Percentiles rank a stretch among this genome's conserved stretches.
Conservation (phyloP, 2,329 filamentous ascomycete species). For the Penicillium oxalicum region DNA sequence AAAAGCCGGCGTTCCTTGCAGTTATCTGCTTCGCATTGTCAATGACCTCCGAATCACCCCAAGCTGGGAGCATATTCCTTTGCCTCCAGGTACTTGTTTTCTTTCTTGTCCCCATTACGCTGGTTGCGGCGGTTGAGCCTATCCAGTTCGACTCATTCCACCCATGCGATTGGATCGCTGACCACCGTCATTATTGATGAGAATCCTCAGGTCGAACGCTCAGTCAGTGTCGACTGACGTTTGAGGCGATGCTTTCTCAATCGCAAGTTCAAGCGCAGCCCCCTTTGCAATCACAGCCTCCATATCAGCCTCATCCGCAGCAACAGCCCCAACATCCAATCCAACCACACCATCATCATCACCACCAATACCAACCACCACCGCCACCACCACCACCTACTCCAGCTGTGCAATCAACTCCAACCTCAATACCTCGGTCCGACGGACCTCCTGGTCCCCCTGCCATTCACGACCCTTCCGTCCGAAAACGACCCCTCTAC, state of each 20-base stretch:
- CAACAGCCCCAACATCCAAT: background rate
- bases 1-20: constrained; percentile 34
- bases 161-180: constrained; percentile 2
- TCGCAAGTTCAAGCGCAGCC: background rate
- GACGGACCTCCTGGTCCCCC: constrained; percentile 18
- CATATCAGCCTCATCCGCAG: background rate
- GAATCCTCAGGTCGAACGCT: constrained; percentile 32
- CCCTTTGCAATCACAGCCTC: background rate
- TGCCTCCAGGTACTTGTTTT: constrained; percentile 35
- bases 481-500: constrained; percentile 30
- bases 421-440: constrained; percentile 19
- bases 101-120: too few relatives aligned
- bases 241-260: constrained; percentile 30
- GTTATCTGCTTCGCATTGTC: constrained; percentile 34
- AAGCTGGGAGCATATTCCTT: constrained; percentile 37
- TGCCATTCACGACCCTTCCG: constrained; percentile 20
- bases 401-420: background rate
- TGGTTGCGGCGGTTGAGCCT: too few relatives aligned
- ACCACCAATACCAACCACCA: constrained; percentile 3
- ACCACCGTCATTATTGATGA: background rate
- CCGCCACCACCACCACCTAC: constrained; percentile 1
- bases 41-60: constrained; percentile 33
- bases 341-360: constrained; percentile 4
- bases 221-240: constrained; percentile 34
- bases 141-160: constrained; percentile 2